Percentiles rank a stretch among this genome's conserved stretches.
phyloP scores from a whole-genome alignment of 208 protist genomes.

The Acanthamoeba triangularis region DNA sequence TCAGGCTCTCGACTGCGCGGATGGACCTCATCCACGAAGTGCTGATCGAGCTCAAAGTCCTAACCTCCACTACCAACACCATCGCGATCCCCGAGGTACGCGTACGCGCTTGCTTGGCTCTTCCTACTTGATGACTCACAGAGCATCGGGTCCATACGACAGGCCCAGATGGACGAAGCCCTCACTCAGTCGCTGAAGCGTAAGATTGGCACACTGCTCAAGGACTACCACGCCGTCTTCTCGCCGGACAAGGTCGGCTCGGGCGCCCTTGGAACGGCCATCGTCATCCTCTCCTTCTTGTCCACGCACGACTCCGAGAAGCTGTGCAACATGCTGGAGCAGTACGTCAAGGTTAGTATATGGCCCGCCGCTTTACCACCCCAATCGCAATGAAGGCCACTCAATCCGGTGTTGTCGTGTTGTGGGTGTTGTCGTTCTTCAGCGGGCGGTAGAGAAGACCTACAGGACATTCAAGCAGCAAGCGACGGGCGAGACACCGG shows the following conservation, averaged over 20 bases:
- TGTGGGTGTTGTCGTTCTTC: too few species aligned
- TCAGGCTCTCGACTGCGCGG: conserved; percentile 34
- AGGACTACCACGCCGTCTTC: conserved; percentile 58
- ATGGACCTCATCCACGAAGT: conserved; percentile 66
- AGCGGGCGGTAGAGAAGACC: conserved; percentile 40
- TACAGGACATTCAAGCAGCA: conserved; percentile 65
- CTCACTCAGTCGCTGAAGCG: background rate
- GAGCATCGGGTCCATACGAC: too few species aligned
- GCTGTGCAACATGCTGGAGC: conserved; percentile 7
- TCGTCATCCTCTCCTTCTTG: conserved; percentile 51
- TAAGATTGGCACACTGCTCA: background rate
- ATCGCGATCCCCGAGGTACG: conserved; percentile 23
- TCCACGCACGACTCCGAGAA: conserved; percentile 49
- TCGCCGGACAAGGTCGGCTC: background rate
- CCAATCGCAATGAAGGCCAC: background rate
- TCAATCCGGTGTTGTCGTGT: background rate
- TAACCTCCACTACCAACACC: background rate
- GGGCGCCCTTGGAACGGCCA: conserved; percentile 59
- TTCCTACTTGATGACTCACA: background rate
- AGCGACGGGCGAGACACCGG: background rate
- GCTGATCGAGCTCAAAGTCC: conserved; percentile 65
- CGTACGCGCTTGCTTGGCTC: background rate
- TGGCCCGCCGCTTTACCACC: too few species aligned
- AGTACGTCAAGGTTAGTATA: conserved; percentile 23
- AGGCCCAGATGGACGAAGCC: background rate